Conservation (phyloP, 805 yeast species). For the Candida patagonica region DNA sequence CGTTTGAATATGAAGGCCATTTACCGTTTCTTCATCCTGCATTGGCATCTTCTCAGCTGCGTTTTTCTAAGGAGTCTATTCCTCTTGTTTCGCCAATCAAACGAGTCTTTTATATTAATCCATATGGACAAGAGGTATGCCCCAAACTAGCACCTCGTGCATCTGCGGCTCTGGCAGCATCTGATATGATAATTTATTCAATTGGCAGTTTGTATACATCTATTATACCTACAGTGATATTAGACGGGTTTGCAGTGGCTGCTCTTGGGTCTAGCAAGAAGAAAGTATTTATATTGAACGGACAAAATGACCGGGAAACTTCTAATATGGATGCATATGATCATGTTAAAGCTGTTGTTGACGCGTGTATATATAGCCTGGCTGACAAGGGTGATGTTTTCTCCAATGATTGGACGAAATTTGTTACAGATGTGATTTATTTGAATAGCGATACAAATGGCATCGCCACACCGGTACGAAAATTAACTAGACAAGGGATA, state of each 20-base stretch:
- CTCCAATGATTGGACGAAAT: slow-evolving; percentile 32
- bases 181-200: slow-evolving; percentile 59
- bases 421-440: slow-evolving; percentile 57
- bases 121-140: slow-evolving; percentile 77
- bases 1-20: slow-evolving; percentile 44
- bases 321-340: slow-evolving; percentile 52
- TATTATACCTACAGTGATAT: slow-evolving; percentile 58
- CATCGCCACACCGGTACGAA: background rate
- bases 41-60: slow-evolving; percentile 61
- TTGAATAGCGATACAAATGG: slow-evolving; percentile 6
- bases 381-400: background rate
- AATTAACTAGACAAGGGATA: background rate
- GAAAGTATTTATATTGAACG: slow-evolving; percentile 57
- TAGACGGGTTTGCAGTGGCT: slow-evolving; percentile 63
- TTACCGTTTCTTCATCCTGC: slow-evolving; percentile 75
- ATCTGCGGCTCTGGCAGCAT: slow-evolving; percentile 22
- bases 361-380: slow-evolving; percentile 48
- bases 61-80: slow-evolving; percentile 41
- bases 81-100: slow-evolving; percentile 70
- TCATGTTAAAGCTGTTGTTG: slow-evolving; percentile 46
- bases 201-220: slow-evolving; percentile 89
- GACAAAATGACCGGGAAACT: slow-evolving; percentile 73
- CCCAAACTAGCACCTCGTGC: slow-evolving; percentile 66
- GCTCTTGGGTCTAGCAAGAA: slow-evolving; percentile 35
- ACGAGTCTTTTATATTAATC: slow-evolving; percentile 70